phyloP scores from a whole-genome alignment of 1,139 yeast genomes.

The Lodderomyces margitis region DNA sequence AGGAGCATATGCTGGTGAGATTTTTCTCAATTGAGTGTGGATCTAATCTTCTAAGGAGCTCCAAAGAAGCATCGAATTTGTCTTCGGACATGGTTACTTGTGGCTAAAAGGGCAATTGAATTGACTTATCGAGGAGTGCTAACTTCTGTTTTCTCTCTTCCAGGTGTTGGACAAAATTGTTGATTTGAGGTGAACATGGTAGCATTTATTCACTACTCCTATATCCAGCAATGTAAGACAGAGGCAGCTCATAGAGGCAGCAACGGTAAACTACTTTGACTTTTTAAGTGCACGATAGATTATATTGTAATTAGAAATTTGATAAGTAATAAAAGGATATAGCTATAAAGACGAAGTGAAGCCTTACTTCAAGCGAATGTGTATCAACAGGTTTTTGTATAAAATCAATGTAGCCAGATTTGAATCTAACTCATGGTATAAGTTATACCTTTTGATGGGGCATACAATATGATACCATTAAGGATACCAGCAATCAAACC shows the following conservation, averaged over 20 bases:
- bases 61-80: constrained; percentile 83
- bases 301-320: neutral
- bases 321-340: constrained; percentile 1
- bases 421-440: constrained; percentile 20
- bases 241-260: no score
- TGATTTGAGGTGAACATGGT: neutral
- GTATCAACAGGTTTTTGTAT: neutral
- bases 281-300: neutral
- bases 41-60: constrained; percentile 79
- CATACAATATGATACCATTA: constrained; percentile 63
- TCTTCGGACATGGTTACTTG: constrained; percentile 26
- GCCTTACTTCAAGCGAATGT: neutral
- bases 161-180: neutral
- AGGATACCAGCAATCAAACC: constrained; percentile 70
- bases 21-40: constrained; percentile 68
- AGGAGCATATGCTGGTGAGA: constrained; percentile 64
- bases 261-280: no score
- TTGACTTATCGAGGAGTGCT: neutral
- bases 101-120: neutral
- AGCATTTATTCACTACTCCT: neutral
- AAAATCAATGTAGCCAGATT: no score
- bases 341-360: neutral
- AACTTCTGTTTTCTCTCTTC: neutral
- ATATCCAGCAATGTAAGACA: no score
- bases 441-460: constrained; percentile 53